Evolutionary conservation across 345 rosid genomes (phyloP), one percentile per base, ranked within the genome.

Genomic region (Cardamine resedifolia): DNA sequence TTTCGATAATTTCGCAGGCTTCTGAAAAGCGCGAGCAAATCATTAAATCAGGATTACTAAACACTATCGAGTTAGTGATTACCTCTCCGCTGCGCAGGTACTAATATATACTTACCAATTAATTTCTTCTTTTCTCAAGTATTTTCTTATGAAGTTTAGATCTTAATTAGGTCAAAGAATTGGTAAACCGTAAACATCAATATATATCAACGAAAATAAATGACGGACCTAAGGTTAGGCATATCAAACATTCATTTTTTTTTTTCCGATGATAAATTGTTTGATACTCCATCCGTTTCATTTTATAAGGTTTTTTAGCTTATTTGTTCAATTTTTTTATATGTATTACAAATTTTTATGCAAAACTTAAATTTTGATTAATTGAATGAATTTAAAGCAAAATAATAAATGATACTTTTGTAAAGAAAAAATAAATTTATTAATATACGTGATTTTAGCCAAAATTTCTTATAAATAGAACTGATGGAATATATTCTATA

Each of bases 21-120:
- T 45, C 18, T 41, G 26, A 74, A 49, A 61, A 3, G 28, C 79
- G 56, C 14, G 44, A 70, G 24, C 9, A 55, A 41, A 41, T 79
- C 27, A 1, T 16, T 33, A 36, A 70, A 41, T 27, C 24, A 12
- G 76, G 76, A 33, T 66, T 74, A 41, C 12, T 65, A 26, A 51
- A 63, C 68, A 74, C 8, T 10, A 26, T 70, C 39, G 76, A 79
- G 65, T 64, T 79, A 66, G 82, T 79, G 24, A 33, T 79, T 31
- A 70, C 79, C 28, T 79, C 82, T 24, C 76, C 82, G 0, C 62
- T 79, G 44, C 55, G 39, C 24, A 70, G 79, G 79, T 74, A 74
- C 21, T 21, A 10, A 3, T 1, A 8, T 6, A 65, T 16, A 11
- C 39, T 30, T 56, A 66, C 61, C 38, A n/a, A n/a, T n/a, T n/a